Conservation (phyloP, 306 rosid species). For the Gillenia trifoliata region DNA sequence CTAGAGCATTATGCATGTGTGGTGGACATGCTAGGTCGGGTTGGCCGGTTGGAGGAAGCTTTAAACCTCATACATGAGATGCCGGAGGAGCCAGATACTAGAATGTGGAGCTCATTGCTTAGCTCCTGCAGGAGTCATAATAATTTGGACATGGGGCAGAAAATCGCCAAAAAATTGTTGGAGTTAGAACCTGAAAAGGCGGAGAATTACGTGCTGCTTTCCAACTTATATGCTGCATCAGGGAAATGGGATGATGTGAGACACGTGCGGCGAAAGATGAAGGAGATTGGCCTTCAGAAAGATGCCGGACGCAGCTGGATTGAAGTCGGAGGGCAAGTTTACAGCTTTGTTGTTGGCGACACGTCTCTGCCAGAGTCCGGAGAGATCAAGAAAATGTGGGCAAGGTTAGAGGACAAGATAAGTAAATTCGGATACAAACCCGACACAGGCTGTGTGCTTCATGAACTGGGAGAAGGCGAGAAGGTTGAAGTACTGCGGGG, state of each 20-base stretch:
- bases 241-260: slow-evolving; percentile 78
- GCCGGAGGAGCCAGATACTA: slow-evolving; percentile 68
- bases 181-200: slow-evolving; percentile 56
- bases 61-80: slow-evolving; percentile 49
- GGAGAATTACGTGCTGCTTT: slow-evolving; percentile 60
- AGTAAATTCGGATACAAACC: slow-evolving; percentile 68
- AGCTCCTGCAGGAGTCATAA: slow-evolving; percentile 65
- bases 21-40: slow-evolving; percentile 75
- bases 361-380: slow-evolving; percentile 27
- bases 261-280: slow-evolving; percentile 59
- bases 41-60: slow-evolving; percentile 64
- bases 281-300: slow-evolving; percentile 57
- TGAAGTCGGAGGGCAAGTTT: slow-evolving; percentile 62
- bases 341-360: slow-evolving; percentile 65
- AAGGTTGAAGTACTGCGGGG: slow-evolving; percentile 50
- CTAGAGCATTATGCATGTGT: slow-evolving; percentile 79
- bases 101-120: slow-evolving; percentile 80
- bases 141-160: slow-evolving; percentile 53
- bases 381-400: slow-evolving; percentile 54
- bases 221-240: slow-evolving; percentile 64
- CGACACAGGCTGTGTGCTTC: slow-evolving; percentile 65
- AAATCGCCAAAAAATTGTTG: slow-evolving; percentile 41
- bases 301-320: slow-evolving; percentile 84
- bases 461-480: slow-evolving; percentile 63
- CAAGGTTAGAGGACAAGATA: slow-evolving; percentile 55